Conservation (phyloP, 1,284 basidiomycete species). For the Sparassis latifolia region DNA sequence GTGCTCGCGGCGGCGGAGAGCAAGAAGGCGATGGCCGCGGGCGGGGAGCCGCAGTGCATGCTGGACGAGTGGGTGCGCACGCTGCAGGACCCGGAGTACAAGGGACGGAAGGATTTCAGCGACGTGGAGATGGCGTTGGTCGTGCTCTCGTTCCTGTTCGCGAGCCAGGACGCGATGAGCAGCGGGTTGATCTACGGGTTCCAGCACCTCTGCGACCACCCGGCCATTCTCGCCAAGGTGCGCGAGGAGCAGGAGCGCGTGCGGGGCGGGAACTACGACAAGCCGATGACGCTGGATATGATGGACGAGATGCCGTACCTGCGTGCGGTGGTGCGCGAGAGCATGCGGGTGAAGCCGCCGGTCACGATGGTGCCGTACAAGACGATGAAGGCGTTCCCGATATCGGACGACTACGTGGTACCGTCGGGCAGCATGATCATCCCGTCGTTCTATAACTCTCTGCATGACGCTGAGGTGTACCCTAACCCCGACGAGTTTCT, state of each 20-base stretch:
- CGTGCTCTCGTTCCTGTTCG: slow-evolving; percentile 94
- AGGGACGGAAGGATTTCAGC: slow-evolving; percentile 83
- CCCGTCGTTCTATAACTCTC: slow-evolving; percentile 92
- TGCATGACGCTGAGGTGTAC: slow-evolving; percentile 88
- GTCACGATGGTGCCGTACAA: slow-evolving; percentile 97
- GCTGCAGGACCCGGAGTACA: slow-evolving; percentile 65
- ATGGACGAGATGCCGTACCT: slow-evolving; percentile 93
- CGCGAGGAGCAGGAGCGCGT: slow-evolving; percentile 87
- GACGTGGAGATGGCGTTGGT: slow-evolving; percentile 97
- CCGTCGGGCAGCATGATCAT: slow-evolving; percentile 93
- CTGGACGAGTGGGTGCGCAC: slow-evolving; percentile 89
- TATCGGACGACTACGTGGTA: slow-evolving; percentile 85
- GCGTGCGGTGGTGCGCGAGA: slow-evolving; percentile 89
- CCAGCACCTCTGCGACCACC: slow-evolving; percentile 93
- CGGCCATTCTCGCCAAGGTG: slow-evolving; percentile 85
- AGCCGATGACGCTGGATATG: slow-evolving; percentile 83
- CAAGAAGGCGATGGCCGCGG: slow-evolving; percentile 82
- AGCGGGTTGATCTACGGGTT: slow-evolving; percentile 90
- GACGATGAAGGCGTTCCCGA: slow-evolving; percentile 86
- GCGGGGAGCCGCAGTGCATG: slow-evolving; percentile 83
- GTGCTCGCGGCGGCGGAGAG: slow-evolving; percentile 74
- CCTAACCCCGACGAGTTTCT: slow-evolving; percentile 80
- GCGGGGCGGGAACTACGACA: slow-evolving; percentile 74
- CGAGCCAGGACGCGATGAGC: slow-evolving; percentile 98
- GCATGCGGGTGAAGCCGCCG: slow-evolving; percentile 84